Evolutionary conservation across 805 yeast species (phyloP).

Genomic region (Teunomyces stri): DNA sequence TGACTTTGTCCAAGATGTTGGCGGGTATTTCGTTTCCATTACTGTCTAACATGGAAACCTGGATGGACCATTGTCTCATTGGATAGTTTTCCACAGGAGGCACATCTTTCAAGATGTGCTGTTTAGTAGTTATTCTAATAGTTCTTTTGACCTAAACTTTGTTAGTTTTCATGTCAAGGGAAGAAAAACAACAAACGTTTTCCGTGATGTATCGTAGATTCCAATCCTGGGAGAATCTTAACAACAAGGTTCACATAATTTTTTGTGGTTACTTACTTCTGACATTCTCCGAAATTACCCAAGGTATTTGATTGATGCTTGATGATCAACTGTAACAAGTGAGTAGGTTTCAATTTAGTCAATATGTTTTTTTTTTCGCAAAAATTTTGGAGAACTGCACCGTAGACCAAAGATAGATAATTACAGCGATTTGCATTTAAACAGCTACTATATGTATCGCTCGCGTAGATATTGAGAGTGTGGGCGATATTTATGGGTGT

Average conservation of each 20-base stretch:
- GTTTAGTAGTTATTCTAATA: conserved; percentile 81
- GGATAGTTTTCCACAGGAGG: conserved; percentile 91
- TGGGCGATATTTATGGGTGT: no score
- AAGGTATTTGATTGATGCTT: not conserved
- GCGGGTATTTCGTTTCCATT: conserved; percentile 86
- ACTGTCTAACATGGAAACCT: conserved; percentile 69
- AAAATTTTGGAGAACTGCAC: conserved; percentile 4
- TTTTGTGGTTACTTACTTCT: conserved; percentile 3
- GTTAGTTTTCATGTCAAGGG: conserved; percentile 4
- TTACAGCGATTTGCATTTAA: not conserved
- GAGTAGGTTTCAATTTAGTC: not conserved
- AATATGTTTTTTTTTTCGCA: conserved; percentile 1
- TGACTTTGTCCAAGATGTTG: conserved; percentile 82
- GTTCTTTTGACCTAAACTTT: conserved; percentile 67
- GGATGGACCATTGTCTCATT: conserved; percentile 89
- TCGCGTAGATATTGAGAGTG: no score
- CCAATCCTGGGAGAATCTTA: not conserved
- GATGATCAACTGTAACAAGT: not conserved
- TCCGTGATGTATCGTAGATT: not conserved
- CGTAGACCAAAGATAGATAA: not conserved
- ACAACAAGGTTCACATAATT: not conserved
- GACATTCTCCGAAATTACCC: conserved; percentile 3
- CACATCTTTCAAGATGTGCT: conserved; percentile 74
- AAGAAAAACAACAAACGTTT: not conserved
- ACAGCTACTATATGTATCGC: not conserved